phyloP scores from a whole-genome alignment of 2,329 filamentous ascomycete genomes.

The Diaporthe vaccinii region DNA sequence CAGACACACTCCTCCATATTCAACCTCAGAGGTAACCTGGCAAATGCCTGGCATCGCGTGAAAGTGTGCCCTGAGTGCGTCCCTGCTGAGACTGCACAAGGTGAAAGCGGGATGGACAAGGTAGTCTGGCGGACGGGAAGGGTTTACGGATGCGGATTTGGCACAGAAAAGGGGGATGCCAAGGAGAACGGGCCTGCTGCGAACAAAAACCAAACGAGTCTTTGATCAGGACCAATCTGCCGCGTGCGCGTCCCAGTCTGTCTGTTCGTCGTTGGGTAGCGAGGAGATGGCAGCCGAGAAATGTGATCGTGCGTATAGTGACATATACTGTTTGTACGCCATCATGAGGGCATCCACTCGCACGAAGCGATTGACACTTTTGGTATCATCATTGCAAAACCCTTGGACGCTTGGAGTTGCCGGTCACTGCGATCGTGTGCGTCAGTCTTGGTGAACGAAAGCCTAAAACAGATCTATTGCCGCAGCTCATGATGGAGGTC shows the following conservation, averaged over 20 bases:
- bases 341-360: neutral
- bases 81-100: constrained; percentile 7
- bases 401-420: neutral
- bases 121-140: constrained; percentile 49
- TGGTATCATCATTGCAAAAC: neutral
- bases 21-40: constrained; percentile 75
- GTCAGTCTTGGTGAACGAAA: neutral
- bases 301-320: neutral
- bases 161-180: constrained; percentile 42
- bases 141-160: constrained; percentile 47
- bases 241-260: neutral
- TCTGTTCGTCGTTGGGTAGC: neutral
- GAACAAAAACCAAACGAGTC: neutral
- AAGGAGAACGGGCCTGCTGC: neutral
- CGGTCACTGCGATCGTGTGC: neutral
- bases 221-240: neutral
- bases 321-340: neutral
- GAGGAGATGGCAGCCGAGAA: neutral
- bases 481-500: constrained; percentile 27
- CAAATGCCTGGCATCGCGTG: constrained; percentile 76
- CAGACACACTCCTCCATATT: constrained; percentile 71
- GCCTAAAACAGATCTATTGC: constrained; percentile 29
- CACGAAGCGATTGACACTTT: neutral
- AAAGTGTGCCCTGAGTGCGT: constrained; percentile 52
- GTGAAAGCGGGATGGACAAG: constrained; percentile 38